Conservation (phyloP, 148 eudicot species). For the Nyssa sinensis region DNA sequence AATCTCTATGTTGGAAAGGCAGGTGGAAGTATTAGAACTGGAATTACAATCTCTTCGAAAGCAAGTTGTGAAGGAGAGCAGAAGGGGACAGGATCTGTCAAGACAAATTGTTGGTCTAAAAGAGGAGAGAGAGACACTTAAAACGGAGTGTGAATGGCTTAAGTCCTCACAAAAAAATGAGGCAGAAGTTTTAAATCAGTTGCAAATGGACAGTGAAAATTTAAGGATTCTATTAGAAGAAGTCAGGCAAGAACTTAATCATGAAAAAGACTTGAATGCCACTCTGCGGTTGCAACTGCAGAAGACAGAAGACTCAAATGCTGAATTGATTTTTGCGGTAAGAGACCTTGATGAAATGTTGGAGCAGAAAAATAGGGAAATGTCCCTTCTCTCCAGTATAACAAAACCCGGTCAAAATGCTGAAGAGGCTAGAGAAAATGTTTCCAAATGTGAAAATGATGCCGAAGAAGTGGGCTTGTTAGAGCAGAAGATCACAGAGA, state of each 20-base stretch:
- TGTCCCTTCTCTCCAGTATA: constrained; percentile 42
- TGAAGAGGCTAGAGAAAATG: constrained; percentile 23
- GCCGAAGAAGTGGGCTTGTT: constrained; percentile 36
- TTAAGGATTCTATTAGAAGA: constrained; percentile 37
- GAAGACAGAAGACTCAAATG: constrained; percentile 87
- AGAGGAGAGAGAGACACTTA: constrained; percentile 66
- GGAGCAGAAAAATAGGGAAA: constrained; percentile 53
- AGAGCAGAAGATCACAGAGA: constrained; percentile 41
- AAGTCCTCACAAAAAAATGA: constrained; percentile 25
- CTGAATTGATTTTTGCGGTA: constrained; percentile 64
- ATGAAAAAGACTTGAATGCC: constrained; percentile 48
- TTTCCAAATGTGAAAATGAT: too few relatives aligned
- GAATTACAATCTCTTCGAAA: constrained; percentile 76
- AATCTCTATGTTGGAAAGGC: constrained; percentile 28
- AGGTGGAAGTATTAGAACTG: too few relatives aligned
- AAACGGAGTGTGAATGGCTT: constrained; percentile 52
- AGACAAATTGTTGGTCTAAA: constrained; percentile 46
- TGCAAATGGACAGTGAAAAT: constrained; percentile 26
- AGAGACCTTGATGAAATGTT: constrained; percentile 69
- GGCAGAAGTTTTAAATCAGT: constrained; percentile 28
- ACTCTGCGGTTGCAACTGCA: constrained; percentile 53
- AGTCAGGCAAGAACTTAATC: constrained; percentile 44
- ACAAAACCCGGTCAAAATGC: constrained; percentile 27
- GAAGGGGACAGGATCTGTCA: constrained; percentile 65
- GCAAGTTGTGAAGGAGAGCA: constrained; percentile 75